Conservation (phyloP, 805 yeast species). For the Debaryomyces prosopidis region DNA sequence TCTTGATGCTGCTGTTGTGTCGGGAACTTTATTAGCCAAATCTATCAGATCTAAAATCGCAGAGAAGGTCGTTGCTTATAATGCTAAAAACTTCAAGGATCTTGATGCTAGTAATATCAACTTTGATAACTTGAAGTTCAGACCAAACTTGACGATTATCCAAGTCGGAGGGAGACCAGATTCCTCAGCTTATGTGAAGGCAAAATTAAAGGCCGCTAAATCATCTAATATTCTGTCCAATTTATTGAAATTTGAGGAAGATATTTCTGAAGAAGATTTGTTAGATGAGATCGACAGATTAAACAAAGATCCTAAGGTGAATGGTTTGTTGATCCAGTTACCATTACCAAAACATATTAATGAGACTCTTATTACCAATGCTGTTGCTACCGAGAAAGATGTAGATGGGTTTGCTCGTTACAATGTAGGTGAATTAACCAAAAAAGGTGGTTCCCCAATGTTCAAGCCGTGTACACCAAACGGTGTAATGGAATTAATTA, state of each 20-base stretch:
- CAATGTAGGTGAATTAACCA: conserved; percentile 88
- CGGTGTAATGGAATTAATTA: conserved; percentile 82
- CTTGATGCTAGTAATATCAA: conserved; percentile 14
- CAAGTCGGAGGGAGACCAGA: conserved; percentile 93
- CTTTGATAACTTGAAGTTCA: conserved; percentile 46
- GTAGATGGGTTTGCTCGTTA: conserved; percentile 92
- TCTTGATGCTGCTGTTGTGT: conserved; percentile 37
- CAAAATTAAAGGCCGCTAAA: conserved; percentile 87
- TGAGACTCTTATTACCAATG: conserved; percentile 76
- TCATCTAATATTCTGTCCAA: conserved; percentile 77
- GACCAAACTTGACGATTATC: conserved; percentile 76
- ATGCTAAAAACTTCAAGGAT: conserved; percentile 27
- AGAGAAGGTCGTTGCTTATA: conserved; percentile 38
- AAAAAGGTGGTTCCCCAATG: conserved; percentile 78
- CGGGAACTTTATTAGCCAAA: conserved; percentile 44
- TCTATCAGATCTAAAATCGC: conserved; percentile 38
- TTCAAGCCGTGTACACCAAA: conserved; percentile 95
- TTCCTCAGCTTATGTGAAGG: conserved; percentile 85
- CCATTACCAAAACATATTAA: conserved; percentile 83
- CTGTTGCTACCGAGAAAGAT: conserved; percentile 82
- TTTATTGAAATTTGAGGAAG: conserved; percentile 63
- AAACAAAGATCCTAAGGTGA: conserved; percentile 73
- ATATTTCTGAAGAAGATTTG: conserved; percentile 58
- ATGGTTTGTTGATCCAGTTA: conserved; percentile 87
- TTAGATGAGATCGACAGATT: conserved; percentile 59